A percentile compares a stretch with the other conserved stretches of the same genome.
Evolutionary conservation across 164 flowering plant genomes (phyloP).

Genomic region (Amborella trichopoda): DNA sequence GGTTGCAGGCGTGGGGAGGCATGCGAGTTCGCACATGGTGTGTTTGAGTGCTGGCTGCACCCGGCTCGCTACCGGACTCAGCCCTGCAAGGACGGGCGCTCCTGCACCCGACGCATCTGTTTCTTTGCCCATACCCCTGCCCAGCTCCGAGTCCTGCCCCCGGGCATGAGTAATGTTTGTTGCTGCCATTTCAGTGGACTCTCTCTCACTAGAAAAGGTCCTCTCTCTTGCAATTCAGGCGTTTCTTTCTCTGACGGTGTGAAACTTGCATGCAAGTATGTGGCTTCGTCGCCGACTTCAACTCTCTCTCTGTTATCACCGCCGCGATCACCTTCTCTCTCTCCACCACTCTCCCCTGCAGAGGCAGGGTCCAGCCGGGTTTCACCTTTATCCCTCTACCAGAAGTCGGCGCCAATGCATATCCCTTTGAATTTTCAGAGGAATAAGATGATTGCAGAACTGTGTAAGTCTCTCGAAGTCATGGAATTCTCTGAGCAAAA

Average conservation of each 20-base stretch:
- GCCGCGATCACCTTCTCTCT: not conserved
- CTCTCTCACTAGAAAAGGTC: no score
- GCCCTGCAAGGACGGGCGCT: constrained; percentile 72
- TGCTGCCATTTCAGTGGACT: constrained; percentile 17
- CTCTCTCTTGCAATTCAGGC: not conserved
- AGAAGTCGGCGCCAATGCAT: no score
- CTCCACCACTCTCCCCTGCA: constrained; percentile 3
- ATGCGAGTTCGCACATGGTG: constrained; percentile 83
- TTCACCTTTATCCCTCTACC: no score
- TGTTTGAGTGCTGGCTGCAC: constrained; percentile 91
- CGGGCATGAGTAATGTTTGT: constrained; percentile 21
- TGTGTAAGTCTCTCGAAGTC: not conserved
- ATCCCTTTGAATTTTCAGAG: no score
- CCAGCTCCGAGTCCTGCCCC: constrained; percentile 49
- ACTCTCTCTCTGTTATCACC: constrained; percentile 4
- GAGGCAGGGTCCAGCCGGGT: no score
- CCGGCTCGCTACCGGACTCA: constrained; percentile 80
- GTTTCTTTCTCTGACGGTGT: not conserved
- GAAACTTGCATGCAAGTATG: not conserved
- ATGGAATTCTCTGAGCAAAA: constrained; percentile 1
- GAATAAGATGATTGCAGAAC: not conserved
- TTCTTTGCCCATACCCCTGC: constrained; percentile 79
- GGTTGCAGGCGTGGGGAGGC: constrained; percentile 58
- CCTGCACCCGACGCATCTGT: constrained; percentile 64
- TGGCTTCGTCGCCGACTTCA: constrained; percentile 4